A percentile compares a stretch with the other conserved stretches of the same genome.
phyloP scores from a whole-genome alignment of 179 eudicot genomes.

The Vitellaria paradoxa region DNA sequence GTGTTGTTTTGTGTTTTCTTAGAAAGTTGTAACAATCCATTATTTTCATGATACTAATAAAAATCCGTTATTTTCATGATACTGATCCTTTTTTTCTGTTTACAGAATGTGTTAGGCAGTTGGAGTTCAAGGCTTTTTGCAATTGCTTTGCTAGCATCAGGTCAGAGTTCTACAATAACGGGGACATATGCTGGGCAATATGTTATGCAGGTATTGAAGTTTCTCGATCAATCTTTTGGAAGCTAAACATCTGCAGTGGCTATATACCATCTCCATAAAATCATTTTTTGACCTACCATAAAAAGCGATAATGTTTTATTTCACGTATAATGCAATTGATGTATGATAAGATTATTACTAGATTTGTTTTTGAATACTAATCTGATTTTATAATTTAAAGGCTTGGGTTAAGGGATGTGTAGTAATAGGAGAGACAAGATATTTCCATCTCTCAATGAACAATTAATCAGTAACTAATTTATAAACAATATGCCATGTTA shows the following conservation, averaged over 20 bases:
- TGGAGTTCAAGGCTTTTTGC: slow-evolving; percentile 99
- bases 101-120: slow-evolving; percentile 85
- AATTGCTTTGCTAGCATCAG: slow-evolving; percentile 93
- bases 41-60: neutral
- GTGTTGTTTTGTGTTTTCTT: neutral
- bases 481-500: neutral
- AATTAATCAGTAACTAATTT: neutral
- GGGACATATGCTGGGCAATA: slow-evolving; percentile 99
- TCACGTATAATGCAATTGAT: neutral
- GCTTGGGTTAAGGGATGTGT: neutral
- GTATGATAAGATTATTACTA: neutral
- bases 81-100: neutral
- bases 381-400: neutral
- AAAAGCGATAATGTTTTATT: neutral
- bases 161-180: slow-evolving; percentile 99
- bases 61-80: slow-evolving; percentile 1
- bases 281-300: neutral
- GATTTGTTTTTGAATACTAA: neutral
- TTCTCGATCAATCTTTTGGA: neutral
- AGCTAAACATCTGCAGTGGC: too few relatives aligned
- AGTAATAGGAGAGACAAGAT: neutral
- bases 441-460: slow-evolving; percentile 1
- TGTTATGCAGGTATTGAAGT: slow-evolving; percentile 83
- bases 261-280: neutral
- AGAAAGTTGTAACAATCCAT: neutral